A percentile compares a stretch with the other conserved stretches of the same genome.
These are phyloP conservation scores for Melaleuca alternifolia DNA, from an alignment of 345 rosid species.

Conservation along the genomic window DNA sequence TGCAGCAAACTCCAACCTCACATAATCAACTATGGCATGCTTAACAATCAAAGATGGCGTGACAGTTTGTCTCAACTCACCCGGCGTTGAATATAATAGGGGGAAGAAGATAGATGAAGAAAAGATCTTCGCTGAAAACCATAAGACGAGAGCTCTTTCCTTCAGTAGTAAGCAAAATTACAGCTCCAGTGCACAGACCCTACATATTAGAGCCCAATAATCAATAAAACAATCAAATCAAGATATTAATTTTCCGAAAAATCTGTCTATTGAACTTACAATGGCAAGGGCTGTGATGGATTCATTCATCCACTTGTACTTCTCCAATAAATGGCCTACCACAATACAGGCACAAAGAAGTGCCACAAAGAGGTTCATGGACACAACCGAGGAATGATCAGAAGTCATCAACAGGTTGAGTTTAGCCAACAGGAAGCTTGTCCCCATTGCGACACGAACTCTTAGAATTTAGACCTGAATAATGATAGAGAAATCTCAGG, in stretches of 20 bases:
- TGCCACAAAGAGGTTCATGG: constrained; percentile 36
- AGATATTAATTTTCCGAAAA: background rate
- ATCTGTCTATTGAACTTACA: constrained; percentile 6
- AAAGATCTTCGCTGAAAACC: constrained; percentile 37
- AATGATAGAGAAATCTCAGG: background rate
- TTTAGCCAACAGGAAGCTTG: background rate
- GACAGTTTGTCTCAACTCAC: background rate
- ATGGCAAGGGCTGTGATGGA: constrained; percentile 37
- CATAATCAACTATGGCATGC: background rate
- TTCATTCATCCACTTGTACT: constrained; percentile 34
- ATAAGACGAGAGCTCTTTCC: constrained; percentile 35
- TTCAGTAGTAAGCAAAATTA: constrained; percentile 23
- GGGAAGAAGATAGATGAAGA: constrained; percentile 44
- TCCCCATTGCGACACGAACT: background rate
- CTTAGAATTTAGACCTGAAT: background rate
- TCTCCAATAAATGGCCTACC: constrained; percentile 29
- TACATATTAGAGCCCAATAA: background rate
- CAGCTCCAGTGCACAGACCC: constrained; percentile 33
- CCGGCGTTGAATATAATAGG: constrained; percentile 45
- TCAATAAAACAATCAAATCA: background rate
- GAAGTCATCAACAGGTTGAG: constrained; percentile 4
- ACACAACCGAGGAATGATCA: constrained; percentile 29
- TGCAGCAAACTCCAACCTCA: background rate
- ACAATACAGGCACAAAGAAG: constrained; percentile 34
- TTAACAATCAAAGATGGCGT: background rate